Base-by-base conservation (phyloP, 202 grass and related monocot species). In the Eragrostis tef region DNA sequence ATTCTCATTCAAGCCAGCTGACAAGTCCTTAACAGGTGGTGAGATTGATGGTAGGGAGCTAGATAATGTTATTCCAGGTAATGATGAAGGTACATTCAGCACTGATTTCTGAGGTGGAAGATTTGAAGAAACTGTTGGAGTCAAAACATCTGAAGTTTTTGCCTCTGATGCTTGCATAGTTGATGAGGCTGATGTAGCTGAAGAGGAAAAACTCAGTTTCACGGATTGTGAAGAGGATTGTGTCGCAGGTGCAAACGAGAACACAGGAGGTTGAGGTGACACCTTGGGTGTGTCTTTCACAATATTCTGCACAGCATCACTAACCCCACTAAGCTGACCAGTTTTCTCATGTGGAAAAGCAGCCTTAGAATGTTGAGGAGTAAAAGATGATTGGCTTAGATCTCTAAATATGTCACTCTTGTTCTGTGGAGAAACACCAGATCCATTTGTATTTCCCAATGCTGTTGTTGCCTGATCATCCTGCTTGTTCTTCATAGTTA, bases 341-440 rank as follows among this genome's bases (percentile, higher is more conserved):
- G 67, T 74, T 72, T 77, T 89, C 53, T 71, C 86, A 50, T 73
- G 70, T 74, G 72, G 47, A 67, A 77, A 61, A 81, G 51, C 54
- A 66, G 84, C 48, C 54, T 85, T 71, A 70, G 70, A 65, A 77
- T 85, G 82, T 84, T 75, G 70, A 60, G 67, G 82, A 78, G 88
- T 83, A 46, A 86, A 76, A 89, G 90, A 84, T 47, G 89, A 79
- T 62, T 79, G 79, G 75, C 61, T 82, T 61, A 74, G 79, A 74
- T 90, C 81, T 69, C 61, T 81, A 70, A 60, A 82, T 24, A 80
- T 56, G 36, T 64, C 77, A 29, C 84, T 85, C 21, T 84, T 83
- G 70, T 70, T 83, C 75, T 91, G 86, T 47, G 78, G 21, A 82
- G 77, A 82, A 60, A 63, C 39, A 56, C 12, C 57, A 26, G 50